phyloP scores from a whole-genome alignment of 352 stramenopile species.

The Phytopythium cucurbitacearum region DNA sequence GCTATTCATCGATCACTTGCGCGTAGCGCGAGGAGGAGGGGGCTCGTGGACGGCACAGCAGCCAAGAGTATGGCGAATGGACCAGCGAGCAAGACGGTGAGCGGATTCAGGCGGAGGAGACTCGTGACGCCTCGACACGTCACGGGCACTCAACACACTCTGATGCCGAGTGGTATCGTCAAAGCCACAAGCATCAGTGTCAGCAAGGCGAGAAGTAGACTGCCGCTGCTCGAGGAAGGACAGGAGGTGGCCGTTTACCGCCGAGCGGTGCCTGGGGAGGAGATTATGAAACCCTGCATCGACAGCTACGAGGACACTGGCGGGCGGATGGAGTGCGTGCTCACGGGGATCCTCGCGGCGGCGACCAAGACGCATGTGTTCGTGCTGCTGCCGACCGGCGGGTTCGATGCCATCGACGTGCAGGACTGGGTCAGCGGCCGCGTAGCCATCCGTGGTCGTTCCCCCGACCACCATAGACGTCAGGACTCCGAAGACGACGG shows the following conservation, averaged over 20 bases:
- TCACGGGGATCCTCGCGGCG: constrained; percentile 47
- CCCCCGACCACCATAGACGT: no score
- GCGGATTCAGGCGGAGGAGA: background rate
- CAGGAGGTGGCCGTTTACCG: constrained; percentile 44
- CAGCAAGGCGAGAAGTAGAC: constrained; percentile 12
- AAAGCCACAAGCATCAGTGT: background rate
- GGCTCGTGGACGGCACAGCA: background rate
- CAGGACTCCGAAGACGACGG: no score
- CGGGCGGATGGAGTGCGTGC: constrained; percentile 13
- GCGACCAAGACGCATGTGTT: constrained; percentile 43
- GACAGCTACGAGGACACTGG: background rate
- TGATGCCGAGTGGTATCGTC: no score
- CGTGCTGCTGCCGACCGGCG: constrained; percentile 24
- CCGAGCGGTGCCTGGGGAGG: constrained; percentile 6
- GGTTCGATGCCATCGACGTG: constrained; percentile 38
- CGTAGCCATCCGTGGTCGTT: constrained; percentile 17
- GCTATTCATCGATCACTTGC: constrained; percentile 24
- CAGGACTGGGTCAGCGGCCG: constrained; percentile 36
- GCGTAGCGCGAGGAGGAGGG: background rate
- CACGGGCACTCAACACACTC: background rate
- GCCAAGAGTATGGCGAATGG: background rate
- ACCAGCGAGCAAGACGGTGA: background rate
- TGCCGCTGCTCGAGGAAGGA: constrained; percentile 51
- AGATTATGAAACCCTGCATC: background rate
- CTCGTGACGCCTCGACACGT: background rate